phyloP scores from a whole-genome alignment of 208 protist genomes.

The Herpetomonas samuelpessoai region DNA sequence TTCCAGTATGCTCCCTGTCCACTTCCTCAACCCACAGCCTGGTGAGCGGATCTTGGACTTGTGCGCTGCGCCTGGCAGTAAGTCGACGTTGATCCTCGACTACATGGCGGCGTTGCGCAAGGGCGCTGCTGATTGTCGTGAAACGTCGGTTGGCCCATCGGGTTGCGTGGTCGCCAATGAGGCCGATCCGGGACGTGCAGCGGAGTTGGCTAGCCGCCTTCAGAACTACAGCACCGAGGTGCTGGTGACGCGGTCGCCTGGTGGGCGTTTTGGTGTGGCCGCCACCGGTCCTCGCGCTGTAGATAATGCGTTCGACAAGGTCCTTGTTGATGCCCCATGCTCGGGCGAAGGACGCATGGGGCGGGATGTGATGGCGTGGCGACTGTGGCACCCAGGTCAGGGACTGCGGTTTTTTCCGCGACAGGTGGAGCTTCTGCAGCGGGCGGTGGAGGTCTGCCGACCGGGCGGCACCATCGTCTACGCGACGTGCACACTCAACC shows the following conservation, averaged over 20 bases:
- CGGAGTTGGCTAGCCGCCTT: slow-evolving; percentile 39
- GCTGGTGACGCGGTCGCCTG: slow-evolving; percentile 31
- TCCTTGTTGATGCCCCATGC: slow-evolving; percentile 95
- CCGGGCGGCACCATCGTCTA: slow-evolving; percentile 91
- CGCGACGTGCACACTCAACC: slow-evolving; percentile 96
- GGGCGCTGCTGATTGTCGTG: not conserved
- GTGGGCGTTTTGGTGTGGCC: slow-evolving; percentile 19
- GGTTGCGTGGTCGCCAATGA: slow-evolving; percentile 78
- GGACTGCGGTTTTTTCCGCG: slow-evolving; percentile 54
- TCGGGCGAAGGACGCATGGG: slow-evolving; percentile 92
- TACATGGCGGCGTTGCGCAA: not conserved
- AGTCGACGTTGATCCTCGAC: slow-evolving; percentile 27
- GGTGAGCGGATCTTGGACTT: slow-evolving; percentile 76
- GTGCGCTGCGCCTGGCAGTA: slow-evolving; percentile 85
- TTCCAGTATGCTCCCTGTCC: slow-evolving; percentile 76
- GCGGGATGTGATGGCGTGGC: slow-evolving; percentile 67
- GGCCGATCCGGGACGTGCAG: slow-evolving; percentile 24
- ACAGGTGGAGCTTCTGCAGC: slow-evolving; percentile 78
- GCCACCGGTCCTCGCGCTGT: not conserved
- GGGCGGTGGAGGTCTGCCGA: slow-evolving; percentile 57
- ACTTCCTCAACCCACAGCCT: slow-evolving; percentile 57
- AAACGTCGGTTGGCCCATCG: not conserved
- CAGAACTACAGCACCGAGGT: slow-evolving; percentile 29
- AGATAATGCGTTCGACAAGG: slow-evolving; percentile 54
- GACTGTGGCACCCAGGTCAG: slow-evolving; percentile 75